Evolutionary conservation across 2,329 filamentous ascomycete species (phyloP).

Genomic region (Monilinia aucupariae): DNA sequence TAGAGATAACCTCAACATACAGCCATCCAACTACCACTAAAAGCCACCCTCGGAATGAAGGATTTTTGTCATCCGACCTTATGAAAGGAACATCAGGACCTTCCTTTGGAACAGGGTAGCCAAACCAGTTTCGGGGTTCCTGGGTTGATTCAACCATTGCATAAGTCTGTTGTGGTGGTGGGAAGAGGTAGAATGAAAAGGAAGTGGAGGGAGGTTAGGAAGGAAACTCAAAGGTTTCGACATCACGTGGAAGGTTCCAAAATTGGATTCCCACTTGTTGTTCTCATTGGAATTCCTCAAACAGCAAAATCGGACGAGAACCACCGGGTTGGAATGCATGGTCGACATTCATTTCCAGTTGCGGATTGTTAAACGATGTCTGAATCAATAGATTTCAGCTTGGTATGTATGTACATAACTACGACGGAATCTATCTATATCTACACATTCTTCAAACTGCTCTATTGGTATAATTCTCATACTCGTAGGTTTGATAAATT

Average conservation of each 20-base stretch:
- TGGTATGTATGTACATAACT: not conserved
- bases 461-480: not conserved
- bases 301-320: not conserved
- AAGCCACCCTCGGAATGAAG: slow-evolving; percentile 60
- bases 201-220: slow-evolving; percentile 3
- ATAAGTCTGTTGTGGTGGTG: not conserved
- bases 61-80: slow-evolving; percentile 56
- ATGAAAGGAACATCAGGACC: slow-evolving; percentile 39
- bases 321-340: not conserved
- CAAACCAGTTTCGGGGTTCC: slow-evolving; percentile 10
- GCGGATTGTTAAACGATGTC: not conserved
- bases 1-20: slow-evolving; percentile 40
- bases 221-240: not conserved
- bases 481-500: not conserved
- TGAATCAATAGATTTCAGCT: not conserved
- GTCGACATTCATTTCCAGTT: not conserved
- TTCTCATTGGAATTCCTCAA: not conserved
- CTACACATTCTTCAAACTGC: not conserved
- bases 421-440: not conserved
- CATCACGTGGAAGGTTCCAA: not conserved
- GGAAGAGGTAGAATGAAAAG: not conserved
- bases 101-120: slow-evolving; percentile 30
- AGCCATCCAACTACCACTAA: slow-evolving; percentile 57
- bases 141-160: not conserved
- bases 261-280: not conserved